Conservation (phyloP, 2,329 filamentous ascomycete genomes). For the Trichoderma atroviride region DNA sequence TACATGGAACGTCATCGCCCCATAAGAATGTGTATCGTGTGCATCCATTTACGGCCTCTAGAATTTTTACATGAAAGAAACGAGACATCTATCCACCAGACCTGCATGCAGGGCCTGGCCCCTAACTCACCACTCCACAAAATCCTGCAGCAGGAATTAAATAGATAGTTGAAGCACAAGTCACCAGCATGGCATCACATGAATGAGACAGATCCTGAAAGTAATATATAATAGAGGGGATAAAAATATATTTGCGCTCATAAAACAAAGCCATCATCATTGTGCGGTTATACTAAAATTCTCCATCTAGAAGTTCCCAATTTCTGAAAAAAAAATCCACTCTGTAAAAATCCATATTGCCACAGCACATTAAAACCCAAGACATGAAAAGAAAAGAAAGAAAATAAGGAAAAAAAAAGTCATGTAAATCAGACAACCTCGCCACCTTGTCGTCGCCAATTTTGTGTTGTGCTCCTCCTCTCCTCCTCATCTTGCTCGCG, state of each 20-base stretch:
- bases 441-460: constrained; percentile 23
- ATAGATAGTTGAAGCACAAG: background rate
- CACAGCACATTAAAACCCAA: constrained; percentile 18
- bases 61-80: background rate
- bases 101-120: constrained; percentile 23
- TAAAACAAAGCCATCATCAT: constrained; percentile 26
- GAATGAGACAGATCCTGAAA: background rate
- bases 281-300: constrained; percentile 24
- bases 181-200: background rate
- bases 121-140: constrained; percentile 21
- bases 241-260: constrained; percentile 21
- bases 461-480: background rate
- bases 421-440: constrained; percentile 24
- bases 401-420: constrained; percentile 17
- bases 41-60: background rate
- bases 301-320: constrained; percentile 24
- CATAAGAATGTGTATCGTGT: background rate
- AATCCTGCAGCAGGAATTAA: background rate
- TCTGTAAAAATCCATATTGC: constrained; percentile 6
- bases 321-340: constrained; percentile 5
- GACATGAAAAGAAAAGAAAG: background rate
- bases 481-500: constrained; percentile 15
- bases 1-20: background rate
- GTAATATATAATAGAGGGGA: constrained; percentile 1
- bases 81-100: constrained; percentile 8